Percentiles rank a stretch among this genome's conserved stretches.
phyloP scores from a whole-genome alignment of 2,329 filamentous ascomycete species.

The Sporothrix phasma region DNA sequence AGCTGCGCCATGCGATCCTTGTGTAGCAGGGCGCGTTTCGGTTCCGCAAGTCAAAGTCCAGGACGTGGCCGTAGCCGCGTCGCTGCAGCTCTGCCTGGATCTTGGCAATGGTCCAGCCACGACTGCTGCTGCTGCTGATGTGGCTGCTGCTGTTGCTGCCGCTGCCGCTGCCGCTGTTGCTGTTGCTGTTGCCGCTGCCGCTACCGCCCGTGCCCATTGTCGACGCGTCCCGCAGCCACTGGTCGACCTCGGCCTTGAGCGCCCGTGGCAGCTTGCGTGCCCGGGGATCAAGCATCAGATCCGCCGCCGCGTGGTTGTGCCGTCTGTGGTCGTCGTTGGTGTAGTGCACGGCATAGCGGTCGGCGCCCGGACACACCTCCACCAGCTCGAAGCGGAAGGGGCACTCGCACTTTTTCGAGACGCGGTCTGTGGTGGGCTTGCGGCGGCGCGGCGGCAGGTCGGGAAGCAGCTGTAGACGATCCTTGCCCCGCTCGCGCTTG shows the following conservation, averaged over 20 bases:
- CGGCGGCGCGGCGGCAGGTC: constrained; percentile 19
- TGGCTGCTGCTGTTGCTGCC: neutral
- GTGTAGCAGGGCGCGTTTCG: constrained; percentile 26
- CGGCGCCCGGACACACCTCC: constrained; percentile 26
- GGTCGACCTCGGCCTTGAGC: constrained; percentile 27
- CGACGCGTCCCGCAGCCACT: constrained; percentile 24
- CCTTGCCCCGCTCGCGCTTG: constrained; percentile 16
- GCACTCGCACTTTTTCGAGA: constrained; percentile 30
- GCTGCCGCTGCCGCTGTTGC: neutral
- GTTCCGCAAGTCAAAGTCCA: constrained; percentile 30
- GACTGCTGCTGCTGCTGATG: neutral
- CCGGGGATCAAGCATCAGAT: constrained; percentile 28
- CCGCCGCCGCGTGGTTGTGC: constrained; percentile 29
- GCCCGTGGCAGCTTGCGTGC: constrained; percentile 26
- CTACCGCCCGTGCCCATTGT: constrained; percentile 15
- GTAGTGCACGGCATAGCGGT: constrained; percentile 30
- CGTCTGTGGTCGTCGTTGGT: constrained; percentile 27
- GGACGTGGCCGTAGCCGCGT: constrained; percentile 28
- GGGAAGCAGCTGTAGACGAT: constrained; percentile 5
- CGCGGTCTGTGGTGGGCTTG: constrained; percentile 27
- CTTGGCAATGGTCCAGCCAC: constrained; percentile 25
- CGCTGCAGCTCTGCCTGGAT: constrained; percentile 28
- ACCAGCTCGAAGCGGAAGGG: constrained; percentile 30
- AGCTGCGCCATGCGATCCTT: constrained; percentile 18
- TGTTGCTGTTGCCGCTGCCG: neutral